Evolutionary conservation across 139 green algal genomes (phyloP).

Genomic region (Nannochloris sp.): DNA sequence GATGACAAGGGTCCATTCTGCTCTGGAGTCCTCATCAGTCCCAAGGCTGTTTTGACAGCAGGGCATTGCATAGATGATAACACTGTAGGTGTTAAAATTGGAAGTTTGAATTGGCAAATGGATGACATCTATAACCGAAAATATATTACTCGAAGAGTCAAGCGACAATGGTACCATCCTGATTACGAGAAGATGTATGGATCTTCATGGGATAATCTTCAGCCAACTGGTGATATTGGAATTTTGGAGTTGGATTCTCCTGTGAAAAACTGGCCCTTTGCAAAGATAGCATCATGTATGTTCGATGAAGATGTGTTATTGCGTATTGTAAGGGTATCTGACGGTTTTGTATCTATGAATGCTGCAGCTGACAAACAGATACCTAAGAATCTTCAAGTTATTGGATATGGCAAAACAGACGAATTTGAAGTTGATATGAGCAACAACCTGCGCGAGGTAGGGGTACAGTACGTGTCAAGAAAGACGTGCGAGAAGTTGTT

Average conservation of each 20-base stretch:
- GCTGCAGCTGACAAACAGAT: not conserved
- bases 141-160: not conserved
- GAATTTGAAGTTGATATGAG: conserved; percentile 1
- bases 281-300: not conserved
- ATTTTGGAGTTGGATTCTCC: conserved; percentile 1
- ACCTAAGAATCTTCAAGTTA: not conserved
- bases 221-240: conserved; percentile 10
- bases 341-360: not conserved
- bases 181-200: conserved; percentile 8
- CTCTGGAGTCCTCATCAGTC: not conserved
- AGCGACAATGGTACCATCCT: not conserved
- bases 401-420: conserved; percentile 10
- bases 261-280: not conserved
- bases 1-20: not conserved
- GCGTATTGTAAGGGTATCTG: not conserved
- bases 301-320: not conserved
- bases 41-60: conserved; percentile 4
- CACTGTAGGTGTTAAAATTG: conserved; percentile 6
- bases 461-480: not conserved
- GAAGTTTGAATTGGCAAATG: conserved; percentile 4
- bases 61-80: not conserved
- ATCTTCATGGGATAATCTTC: not conserved
- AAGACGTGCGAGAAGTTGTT: conserved; percentile 2
- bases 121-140: conserved; percentile 7
- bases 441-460: conserved; percentile 1